Evolutionary conservation across 2,329 filamentous ascomycete species (phyloP).

Genomic region (Orbilia oligospora): DNA sequence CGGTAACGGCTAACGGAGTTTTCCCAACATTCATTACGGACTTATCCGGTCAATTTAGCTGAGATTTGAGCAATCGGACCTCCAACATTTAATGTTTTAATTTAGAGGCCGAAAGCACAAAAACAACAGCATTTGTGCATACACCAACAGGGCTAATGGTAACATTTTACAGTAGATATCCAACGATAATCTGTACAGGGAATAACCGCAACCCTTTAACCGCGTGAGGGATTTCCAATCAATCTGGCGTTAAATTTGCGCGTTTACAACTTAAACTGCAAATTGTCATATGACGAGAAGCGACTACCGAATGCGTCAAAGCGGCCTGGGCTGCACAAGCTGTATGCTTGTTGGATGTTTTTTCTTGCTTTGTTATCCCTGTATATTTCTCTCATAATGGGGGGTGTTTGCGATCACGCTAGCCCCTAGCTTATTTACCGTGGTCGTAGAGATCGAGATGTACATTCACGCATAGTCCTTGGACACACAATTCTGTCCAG

Average conservation of each 20-base stretch:
- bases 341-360: slow-evolving; percentile 31
- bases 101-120: not conserved
- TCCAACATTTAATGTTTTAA: slow-evolving; percentile 8
- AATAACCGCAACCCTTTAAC: slow-evolving; percentile 35
- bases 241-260: slow-evolving; percentile 20
- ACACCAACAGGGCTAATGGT: no score
- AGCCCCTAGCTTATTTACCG: not conserved
- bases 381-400: not conserved
- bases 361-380: not conserved
- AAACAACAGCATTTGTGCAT: not conserved
- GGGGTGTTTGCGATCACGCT: slow-evolving; percentile 7
- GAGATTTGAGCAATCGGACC: slow-evolving; percentile 11
- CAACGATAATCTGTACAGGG: not conserved
- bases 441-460: slow-evolving; percentile 14
- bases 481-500: not conserved
- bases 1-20: slow-evolving; percentile 1
- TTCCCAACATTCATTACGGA: slow-evolving; percentile 12
- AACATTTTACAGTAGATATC: no score
- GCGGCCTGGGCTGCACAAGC: not conserved
- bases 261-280: slow-evolving; percentile 39
- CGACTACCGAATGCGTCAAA: slow-evolving; percentile 49
- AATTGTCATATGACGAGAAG: slow-evolving; percentile 34
- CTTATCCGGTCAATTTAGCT: slow-evolving; percentile 11
- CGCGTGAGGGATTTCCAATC: slow-evolving; percentile 23
- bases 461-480: not conserved